Conservation (phyloP, 2,329 filamentous ascomycete species). For the Alternaria gaisen region DNA sequence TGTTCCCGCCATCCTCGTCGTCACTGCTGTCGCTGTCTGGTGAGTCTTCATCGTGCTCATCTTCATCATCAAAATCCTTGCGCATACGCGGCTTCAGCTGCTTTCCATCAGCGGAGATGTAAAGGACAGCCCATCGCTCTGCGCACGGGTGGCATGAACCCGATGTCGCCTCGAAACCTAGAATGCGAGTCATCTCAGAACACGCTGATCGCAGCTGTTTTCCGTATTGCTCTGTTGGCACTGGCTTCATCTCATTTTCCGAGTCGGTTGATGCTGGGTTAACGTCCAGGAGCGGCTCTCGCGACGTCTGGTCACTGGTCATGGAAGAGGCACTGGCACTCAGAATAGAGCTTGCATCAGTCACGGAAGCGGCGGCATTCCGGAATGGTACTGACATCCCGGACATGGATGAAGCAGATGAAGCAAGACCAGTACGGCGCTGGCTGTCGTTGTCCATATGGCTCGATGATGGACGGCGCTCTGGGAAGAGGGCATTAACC, state of each 20-base stretch:
- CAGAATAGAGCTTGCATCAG: constrained; percentile 73
- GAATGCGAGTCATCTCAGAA: constrained; percentile 73
- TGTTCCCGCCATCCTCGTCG: constrained; percentile 54
- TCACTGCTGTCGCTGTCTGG: constrained; percentile 61
- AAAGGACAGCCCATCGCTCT: constrained; percentile 83
- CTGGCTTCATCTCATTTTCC: constrained; percentile 59
- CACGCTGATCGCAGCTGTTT: constrained; percentile 70
- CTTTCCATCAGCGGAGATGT: constrained; percentile 77
- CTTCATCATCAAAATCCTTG: constrained; percentile 71
- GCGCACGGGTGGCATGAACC: constrained; percentile 80
- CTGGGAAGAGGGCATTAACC: constrained; percentile 84
- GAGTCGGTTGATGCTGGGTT: constrained; percentile 35
- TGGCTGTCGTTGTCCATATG: constrained; percentile 55
- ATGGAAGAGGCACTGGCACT: constrained; percentile 78
- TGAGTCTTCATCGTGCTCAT: constrained; percentile 69
- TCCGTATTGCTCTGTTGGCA: constrained; percentile 53
- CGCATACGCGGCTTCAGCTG: constrained; percentile 75
- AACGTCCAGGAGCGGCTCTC: constrained; percentile 67
- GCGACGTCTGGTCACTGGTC: constrained; percentile 75
- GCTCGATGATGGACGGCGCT: constrained; percentile 70
- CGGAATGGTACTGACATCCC: constrained; percentile 61
- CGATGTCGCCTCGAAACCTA: constrained; percentile 70
- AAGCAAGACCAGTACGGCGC: constrained; percentile 58
- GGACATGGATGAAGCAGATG: constrained; percentile 60
- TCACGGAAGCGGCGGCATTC: constrained; percentile 60